A percentile compares a stretch with the other conserved stretches of the same genome.
phyloP scores from a whole-genome alignment of 768 basidiomycete species.

The Phanerodontia chrysosporium region DNA sequence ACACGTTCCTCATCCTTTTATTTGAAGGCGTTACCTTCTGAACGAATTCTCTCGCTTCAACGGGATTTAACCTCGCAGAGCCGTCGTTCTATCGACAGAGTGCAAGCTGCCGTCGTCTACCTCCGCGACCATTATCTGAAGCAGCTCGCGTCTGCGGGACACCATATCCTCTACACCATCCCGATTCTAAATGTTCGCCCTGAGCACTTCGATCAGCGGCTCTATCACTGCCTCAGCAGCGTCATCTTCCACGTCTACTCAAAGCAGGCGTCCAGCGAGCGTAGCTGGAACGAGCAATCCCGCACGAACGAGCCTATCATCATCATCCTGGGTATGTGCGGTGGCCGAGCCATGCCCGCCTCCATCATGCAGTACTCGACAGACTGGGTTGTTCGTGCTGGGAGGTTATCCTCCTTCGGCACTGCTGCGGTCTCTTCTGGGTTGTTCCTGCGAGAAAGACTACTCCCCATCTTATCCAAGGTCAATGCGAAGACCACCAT shows the following conservation, averaged over 20 bases:
- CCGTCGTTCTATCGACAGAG: conserved; percentile 14
- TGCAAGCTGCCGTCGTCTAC: conserved; percentile 20
- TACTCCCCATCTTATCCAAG: conserved; percentile 16
- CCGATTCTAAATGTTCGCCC: conserved; percentile 11
- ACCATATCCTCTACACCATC: conserved; percentile 23
- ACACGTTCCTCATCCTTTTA: background rate
- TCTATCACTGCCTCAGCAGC: conserved; percentile 13
- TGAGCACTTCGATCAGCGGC: too few species aligned
- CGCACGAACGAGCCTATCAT: conserved; percentile 15
- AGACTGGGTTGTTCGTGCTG: conserved; percentile 14
- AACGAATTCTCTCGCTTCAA: conserved; percentile 22
- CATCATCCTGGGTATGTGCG: conserved; percentile 21
- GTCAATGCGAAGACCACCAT: conserved; percentile 25
- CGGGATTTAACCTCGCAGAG: conserved; percentile 13
- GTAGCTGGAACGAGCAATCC: background rate
- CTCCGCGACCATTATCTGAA: conserved; percentile 20
- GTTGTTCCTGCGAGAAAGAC: conserved; percentile 19
- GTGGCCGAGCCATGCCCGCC: conserved; percentile 9
- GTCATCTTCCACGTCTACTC: conserved; percentile 18
- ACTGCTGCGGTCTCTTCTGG: conserved; percentile 18
- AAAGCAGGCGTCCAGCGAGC: conserved; percentile 5
- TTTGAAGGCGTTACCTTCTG: conserved; percentile 19
- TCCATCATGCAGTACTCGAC: conserved; percentile 12
- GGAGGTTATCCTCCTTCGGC: conserved; percentile 16
- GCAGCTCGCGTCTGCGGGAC: conserved; percentile 11